Evolutionary conservation across 129 eudicot species (phyloP).

Genomic region (Scalesia atractyloides): DNA sequence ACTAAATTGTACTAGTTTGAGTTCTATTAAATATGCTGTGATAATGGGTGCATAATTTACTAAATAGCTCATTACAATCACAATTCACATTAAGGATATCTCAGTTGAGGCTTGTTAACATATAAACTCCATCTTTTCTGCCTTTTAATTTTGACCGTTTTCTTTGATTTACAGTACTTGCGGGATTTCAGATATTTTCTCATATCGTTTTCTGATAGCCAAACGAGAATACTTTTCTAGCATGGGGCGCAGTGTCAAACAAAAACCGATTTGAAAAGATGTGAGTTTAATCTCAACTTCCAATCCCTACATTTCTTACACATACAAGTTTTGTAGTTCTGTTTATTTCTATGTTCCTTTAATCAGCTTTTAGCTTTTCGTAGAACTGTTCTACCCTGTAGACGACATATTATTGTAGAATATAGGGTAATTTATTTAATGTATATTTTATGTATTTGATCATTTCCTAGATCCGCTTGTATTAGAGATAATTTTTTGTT

Average conservation of each 20-base stretch:
- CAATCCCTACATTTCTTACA: neutral
- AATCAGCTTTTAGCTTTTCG: neutral
- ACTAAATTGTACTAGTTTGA: too few species aligned
- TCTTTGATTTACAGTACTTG: neutral
- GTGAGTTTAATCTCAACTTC: neutral
- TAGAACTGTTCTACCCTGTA: neutral
- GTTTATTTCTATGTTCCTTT: neutral
- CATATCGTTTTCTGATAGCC: neutral
- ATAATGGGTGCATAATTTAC: too few species aligned
- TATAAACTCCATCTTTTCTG: neutral
- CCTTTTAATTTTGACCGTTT: neutral
- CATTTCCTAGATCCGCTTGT: neutral
- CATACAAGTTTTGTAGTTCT: neutral
- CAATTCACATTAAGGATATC: too few species aligned
- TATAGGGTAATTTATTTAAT: too few species aligned
- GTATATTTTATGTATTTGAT: too few species aligned
- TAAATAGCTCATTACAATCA: too few species aligned
- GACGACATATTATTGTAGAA: too few species aligned
- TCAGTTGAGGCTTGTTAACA: too few species aligned
- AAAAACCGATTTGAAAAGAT: neutral
- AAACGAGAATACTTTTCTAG: neutral
- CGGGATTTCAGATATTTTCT: neutral
- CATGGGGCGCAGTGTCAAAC: neutral
- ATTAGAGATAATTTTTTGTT: neutral
- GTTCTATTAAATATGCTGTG: too few species aligned